Percentiles rank a stretch among this genome's conserved stretches.
These are phyloP conservation scores for Leccinum variabile DNA, from an alignment of 1,284 basidiomycete species.

Conservation along the genomic window DNA sequence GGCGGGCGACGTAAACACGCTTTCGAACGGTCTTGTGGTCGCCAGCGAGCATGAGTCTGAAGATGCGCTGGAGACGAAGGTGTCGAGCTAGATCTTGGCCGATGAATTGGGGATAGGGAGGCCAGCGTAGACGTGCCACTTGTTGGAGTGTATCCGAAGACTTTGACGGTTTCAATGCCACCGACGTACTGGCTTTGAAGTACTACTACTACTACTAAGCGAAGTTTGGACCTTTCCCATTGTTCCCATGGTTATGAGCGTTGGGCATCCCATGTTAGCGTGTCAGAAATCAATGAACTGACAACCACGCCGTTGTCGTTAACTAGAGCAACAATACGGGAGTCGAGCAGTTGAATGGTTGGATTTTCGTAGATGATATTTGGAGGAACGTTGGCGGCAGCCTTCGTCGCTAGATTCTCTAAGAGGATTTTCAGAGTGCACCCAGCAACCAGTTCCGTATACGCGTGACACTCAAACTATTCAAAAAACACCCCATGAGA, in stretches of 20 bases:
- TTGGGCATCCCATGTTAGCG: too few relatives aligned
- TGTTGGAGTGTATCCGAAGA: conserved; percentile 96
- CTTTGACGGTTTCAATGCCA: conserved; percentile 98
- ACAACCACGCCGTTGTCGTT: too few relatives aligned
- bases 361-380: conserved; percentile 25
- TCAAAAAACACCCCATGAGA: not conserved
- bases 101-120: conserved; percentile 92
- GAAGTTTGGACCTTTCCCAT: too few relatives aligned
- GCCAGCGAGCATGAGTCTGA: conserved; percentile 94
- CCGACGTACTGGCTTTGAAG: conserved; percentile 75
- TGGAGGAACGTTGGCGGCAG: conserved; percentile 9
- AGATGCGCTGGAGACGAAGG: conserved; percentile 86
- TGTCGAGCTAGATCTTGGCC: conserved; percentile 85
- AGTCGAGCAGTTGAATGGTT: conserved; percentile 10
- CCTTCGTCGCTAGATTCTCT: not conserved
- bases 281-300: too few relatives aligned
- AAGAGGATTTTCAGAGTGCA: conserved; percentile 17
- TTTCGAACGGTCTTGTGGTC: conserved; percentile 64
- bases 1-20: conserved; percentile 76
- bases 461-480: conserved; percentile 25
- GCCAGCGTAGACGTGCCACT: conserved; percentile 99
- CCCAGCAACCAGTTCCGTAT: conserved; percentile 9
- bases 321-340: conserved; percentile 10
- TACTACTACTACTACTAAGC: too few relatives aligned
- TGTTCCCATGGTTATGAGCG: too few relatives aligned